phyloP scores from a whole-genome alignment of 495 filamentous ascomycete genomes.

The Cercophora newfieldiana region DNA sequence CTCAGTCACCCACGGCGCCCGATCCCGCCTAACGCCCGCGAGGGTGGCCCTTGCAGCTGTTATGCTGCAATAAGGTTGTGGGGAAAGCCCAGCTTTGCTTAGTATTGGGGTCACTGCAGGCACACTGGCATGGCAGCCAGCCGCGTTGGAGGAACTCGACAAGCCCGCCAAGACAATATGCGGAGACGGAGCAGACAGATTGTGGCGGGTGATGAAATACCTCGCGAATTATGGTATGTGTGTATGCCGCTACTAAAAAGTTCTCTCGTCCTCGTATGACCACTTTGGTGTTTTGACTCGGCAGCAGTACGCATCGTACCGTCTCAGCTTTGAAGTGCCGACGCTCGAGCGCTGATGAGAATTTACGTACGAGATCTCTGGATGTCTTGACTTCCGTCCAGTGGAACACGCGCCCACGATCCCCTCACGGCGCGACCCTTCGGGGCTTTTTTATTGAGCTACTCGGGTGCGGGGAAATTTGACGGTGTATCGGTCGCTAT shows the following conservation, averaged over 20 bases:
- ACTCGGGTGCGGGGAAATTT: constrained; percentile 12
- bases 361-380: too few species aligned
- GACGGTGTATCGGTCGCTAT: too few species aligned
- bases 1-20: not conserved
- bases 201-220: constrained; percentile 27
- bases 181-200: constrained; percentile 19
- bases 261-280: constrained; percentile 3
- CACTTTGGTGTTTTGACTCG: not conserved
- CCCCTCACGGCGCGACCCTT: not conserved
- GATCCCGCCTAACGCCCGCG: not conserved
- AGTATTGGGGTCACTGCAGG: not conserved
- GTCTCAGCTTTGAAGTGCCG: not conserved
- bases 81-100: constrained; percentile 14
- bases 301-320: too few species aligned
- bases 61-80: constrained; percentile 21
- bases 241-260: not conserved
- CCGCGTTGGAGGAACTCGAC: constrained; percentile 27
- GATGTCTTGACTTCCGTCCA: not conserved
- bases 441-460: constrained; percentile 12
- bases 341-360: not conserved
- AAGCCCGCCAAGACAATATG: constrained; percentile 25
- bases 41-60: constrained; percentile 13
- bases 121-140: constrained; percentile 19
- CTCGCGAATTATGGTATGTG: constrained; percentile 14
- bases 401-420: not conserved